Evolutionary conservation across 257 asterid genomes (phyloP).

Genomic region (Solanum chmielewskii): DNA sequence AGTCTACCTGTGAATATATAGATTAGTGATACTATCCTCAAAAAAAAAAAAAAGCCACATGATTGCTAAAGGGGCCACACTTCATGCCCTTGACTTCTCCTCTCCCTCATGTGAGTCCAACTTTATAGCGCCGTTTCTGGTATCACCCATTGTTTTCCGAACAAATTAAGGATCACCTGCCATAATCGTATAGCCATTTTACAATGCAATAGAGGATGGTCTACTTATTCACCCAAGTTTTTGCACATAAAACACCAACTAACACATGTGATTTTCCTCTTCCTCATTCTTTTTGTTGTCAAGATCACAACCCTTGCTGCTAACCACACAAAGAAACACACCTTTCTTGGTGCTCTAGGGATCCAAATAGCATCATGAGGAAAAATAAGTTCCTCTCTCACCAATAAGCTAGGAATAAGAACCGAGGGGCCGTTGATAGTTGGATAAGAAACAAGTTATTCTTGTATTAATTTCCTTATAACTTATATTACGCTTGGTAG

Average conservation of each 20-base stretch:
- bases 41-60: not conserved
- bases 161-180: not conserved
- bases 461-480: not conserved
- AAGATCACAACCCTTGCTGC: not conserved
- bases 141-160: not conserved
- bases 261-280: not conserved
- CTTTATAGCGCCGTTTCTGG: not conserved
- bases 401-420: not conserved
- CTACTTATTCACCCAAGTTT: not conserved
- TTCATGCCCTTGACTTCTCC: not conserved
- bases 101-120: not conserved
- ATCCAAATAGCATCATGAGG: not conserved
- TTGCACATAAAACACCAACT: not conserved
- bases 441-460: not conserved
- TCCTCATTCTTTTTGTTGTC: not conserved
- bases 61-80: not conserved
- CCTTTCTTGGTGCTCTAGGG: not conserved
- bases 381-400: not conserved
- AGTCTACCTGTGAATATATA: too few species aligned
- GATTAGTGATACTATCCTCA: too few species aligned
- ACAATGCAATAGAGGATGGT: not conserved
- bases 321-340: not conserved
- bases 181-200: not conserved
- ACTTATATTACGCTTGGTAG: not conserved
- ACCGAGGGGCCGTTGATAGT: not conserved